These are phyloP conservation scores for Pinus albicaulis DNA, from an alignment of 75 land plant genomes.

Conservation along the genomic window DNA sequence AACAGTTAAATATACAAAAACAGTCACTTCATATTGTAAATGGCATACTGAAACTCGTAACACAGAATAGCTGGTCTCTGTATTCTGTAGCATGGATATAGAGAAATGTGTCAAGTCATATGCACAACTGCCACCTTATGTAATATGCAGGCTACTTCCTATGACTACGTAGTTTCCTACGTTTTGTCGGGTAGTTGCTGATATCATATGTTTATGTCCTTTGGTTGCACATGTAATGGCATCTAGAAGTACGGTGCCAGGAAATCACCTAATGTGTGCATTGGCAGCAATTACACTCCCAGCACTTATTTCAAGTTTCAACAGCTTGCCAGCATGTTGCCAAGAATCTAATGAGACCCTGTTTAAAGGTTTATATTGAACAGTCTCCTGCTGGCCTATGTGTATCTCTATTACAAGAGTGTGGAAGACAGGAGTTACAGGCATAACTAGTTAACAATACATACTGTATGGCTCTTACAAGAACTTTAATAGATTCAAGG, in stretches of 20 bases:
- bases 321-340: neutral
- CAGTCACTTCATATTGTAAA: neutral
- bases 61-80: neutral
- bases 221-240: neutral
- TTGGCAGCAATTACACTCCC: neutral
- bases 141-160: neutral
- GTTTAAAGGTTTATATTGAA: neutral
- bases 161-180: neutral
- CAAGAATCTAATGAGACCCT: neutral
- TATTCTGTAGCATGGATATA: neutral
- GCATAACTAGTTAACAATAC: neutral
- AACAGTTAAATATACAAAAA: neutral
- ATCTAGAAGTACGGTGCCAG: neutral
- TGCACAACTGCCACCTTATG: neutral
- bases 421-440: neutral
- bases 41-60: neutral
- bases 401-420: neutral
- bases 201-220: neutral
- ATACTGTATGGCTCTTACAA: neutral
- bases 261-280: no score
- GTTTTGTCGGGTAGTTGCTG: no score
- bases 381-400: neutral
- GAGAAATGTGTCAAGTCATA: neutral
- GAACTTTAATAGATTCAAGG: neutral
- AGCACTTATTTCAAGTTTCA: no score